Percentiles rank a stretch among this genome's conserved stretches.
Conservation (phyloP, 805 yeast genomes). For the Ogataea pignaliae region DNA sequence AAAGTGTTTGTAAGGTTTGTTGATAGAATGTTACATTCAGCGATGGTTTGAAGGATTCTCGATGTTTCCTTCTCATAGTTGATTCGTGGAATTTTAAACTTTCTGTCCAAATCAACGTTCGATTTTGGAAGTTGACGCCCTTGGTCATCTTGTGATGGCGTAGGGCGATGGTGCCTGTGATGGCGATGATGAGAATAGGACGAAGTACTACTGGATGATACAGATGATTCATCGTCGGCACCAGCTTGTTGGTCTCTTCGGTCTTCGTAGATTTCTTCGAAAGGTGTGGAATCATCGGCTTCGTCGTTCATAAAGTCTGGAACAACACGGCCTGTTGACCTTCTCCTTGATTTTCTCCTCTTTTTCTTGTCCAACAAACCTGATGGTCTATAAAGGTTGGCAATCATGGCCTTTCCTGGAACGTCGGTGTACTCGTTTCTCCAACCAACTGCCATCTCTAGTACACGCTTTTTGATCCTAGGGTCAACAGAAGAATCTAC, state of each 20-base stretch:
- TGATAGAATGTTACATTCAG: constrained; percentile 72
- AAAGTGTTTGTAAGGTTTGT: constrained; percentile 64
- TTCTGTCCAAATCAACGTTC: constrained; percentile 38
- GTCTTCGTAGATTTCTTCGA: constrained; percentile 28
- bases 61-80: constrained; percentile 70
- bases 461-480: constrained; percentile 43
- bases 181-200: background rate
- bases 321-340: constrained; percentile 11
- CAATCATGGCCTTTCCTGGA: constrained; percentile 46
- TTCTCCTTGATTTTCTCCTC: constrained; percentile 1
- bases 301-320: constrained; percentile 48
- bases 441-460: constrained; percentile 64
- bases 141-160: background rate
- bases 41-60: constrained; percentile 59
- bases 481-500: constrained; percentile 28
- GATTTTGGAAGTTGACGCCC: constrained; percentile 14
- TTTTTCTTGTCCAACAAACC: constrained; percentile 29
- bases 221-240: constrained; percentile 16
- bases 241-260: constrained; percentile 3
- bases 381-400: constrained; percentile 39
- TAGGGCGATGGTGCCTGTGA: background rate
- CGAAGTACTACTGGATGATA: constrained; percentile 3
- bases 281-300: constrained; percentile 40
- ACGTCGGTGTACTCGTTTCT: constrained; percentile 46
- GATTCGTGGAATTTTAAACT: constrained; percentile 62